Base-by-base conservation (phyloP, 2,329 filamentous ascomycete species). In the Fusarium sp. region DNA sequence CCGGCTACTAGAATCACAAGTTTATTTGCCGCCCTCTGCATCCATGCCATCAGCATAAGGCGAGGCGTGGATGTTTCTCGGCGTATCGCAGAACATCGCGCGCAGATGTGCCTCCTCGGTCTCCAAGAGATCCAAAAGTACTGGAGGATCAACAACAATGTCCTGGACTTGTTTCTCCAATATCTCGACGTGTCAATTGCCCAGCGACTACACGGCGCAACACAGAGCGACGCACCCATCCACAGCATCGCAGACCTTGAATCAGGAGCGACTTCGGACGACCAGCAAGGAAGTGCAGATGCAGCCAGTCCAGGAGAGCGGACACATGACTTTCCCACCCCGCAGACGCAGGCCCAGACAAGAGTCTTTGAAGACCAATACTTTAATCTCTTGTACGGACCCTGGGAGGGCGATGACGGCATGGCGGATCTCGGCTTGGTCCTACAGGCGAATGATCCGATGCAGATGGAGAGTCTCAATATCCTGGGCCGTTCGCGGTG, bases 41-140 rank as follows among this genome's bases (percentile, higher is more conserved):
- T 84, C 16, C 82, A 84, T 66, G 81, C 79, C 66, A 81, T 84
- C 62, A 80, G 77, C 64, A 81, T 84, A 61, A 77, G 81, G 20
- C 79, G 81, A 48, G 80, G 79, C 24, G 77, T 73, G 9, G 82
- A 81, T 27, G 79, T 83, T 14, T 74, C 80, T 8, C 77, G 81
- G 27, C 74, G 81, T 4, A 80, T 84, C 10, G 82, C 82, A 29
- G 81, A 83, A 61, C 81, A 83, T 67, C 78, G 82, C 20, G 82
- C 83, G 1, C 82, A 83, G 37, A 80, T 83, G 69, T 84, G 82
- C 41, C 81, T 84, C 2, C 72, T 84, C 4, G 82, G 82, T 5
- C 76, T 84, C 2, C 80, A 83, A 45, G 83, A 83, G 69, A 78
- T 84, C 0, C 81, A 83, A 29, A 83, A 83, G n/a, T 84, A 83